Conservation (phyloP, 2,329 filamentous ascomycete species). For the Ophiostoma ips region DNA sequence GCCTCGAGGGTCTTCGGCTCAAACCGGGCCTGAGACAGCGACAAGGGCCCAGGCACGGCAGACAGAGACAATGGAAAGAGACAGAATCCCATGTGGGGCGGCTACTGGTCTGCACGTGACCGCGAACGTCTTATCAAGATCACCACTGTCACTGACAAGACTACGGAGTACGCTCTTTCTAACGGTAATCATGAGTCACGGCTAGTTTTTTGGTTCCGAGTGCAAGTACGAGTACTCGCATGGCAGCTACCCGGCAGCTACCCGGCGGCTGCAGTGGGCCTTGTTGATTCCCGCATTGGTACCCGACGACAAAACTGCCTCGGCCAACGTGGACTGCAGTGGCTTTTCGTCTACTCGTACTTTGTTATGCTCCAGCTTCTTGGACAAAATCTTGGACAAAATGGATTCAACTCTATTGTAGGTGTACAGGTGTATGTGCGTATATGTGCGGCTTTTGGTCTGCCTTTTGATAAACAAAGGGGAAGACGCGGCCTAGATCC, state of each 20-base stretch:
- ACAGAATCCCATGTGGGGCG: too few species aligned
- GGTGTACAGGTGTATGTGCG: neutral
- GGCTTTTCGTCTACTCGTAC: neutral
- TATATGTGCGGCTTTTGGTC: slow-evolving; percentile 1
- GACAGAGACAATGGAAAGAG: neutral
- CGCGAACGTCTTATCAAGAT: too few species aligned
- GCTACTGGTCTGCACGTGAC: neutral
- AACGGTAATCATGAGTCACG: too few species aligned
- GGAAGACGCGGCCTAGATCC: neutral
- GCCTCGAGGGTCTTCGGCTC: slow-evolving; percentile 10
- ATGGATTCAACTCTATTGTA: slow-evolving; percentile 2
- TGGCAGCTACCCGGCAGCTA: too few species aligned
- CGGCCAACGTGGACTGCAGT: neutral
- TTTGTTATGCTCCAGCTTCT: neutral
- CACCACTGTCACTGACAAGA: too few species aligned
- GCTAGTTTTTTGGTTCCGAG: too few species aligned
- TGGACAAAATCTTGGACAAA: neutral
- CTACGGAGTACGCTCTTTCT: too few species aligned
- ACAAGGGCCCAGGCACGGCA: neutral
- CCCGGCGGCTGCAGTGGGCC: too few species aligned
- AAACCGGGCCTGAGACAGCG: slow-evolving; percentile 6
- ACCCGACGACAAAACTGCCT: neutral
- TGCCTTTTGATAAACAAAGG: neutral
- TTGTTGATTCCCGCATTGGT: neutral
- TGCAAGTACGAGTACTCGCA: too few species aligned